phyloP scores from a whole-genome alignment of 1,284 basidiomycete genomes.

The Puccinia triticina region DNA sequence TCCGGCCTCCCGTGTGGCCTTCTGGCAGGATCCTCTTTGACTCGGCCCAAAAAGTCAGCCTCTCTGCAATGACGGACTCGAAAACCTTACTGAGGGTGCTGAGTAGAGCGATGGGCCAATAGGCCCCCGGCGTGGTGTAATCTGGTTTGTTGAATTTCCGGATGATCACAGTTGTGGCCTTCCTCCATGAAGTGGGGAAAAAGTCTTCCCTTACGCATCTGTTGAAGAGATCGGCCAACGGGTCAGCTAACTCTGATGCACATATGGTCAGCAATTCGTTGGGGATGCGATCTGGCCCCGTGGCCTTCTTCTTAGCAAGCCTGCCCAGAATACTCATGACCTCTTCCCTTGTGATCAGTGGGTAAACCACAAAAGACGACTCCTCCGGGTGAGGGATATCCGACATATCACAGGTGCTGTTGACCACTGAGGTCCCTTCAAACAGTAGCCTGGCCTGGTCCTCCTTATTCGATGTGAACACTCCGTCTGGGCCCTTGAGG shows the following conservation, averaged over 20 bases:
- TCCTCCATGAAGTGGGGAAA: conserved; percentile 1
- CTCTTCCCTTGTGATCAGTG: neutral
- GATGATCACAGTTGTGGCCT: neutral
- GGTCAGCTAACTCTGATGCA: neutral
- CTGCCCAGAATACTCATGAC: too few species aligned
- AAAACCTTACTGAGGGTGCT: conserved; percentile 19
- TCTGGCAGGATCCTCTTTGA: neutral
- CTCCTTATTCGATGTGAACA: neutral
- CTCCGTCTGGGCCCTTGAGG: too few species aligned
- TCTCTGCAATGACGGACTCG: neutral
- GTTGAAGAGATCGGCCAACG: conserved; percentile 6
- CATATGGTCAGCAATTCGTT: neutral
- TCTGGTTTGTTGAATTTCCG: conserved; percentile 18
- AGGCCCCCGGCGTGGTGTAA: conserved; percentile 25
- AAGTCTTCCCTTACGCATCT: neutral
- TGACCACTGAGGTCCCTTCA: neutral
- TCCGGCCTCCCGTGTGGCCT: conserved; percentile 24
- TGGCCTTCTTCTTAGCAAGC: conserved; percentile 14
- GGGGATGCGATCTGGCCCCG: neutral
- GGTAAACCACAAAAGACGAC: neutral
- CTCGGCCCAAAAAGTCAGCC: conserved; percentile 30
- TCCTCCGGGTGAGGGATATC: neutral
- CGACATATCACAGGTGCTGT: neutral
- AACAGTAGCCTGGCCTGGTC: neutral
- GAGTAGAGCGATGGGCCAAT: conserved; percentile 27